Conservation (phyloP, 2,329 filamentous ascomycete genomes). For the Paecilomyces dactylethromorphus region DNA sequence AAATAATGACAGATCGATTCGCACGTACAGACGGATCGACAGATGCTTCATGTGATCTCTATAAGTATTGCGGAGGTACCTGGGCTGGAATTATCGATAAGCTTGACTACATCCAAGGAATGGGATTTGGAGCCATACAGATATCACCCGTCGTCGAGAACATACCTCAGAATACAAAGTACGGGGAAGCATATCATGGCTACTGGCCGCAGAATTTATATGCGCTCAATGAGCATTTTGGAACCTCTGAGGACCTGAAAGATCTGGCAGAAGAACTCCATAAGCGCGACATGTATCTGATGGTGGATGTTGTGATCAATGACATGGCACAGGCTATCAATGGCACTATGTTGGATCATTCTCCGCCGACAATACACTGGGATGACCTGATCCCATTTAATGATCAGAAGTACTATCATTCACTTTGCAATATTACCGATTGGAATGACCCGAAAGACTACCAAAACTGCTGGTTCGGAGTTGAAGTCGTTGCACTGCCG, state of each 20-base stretch:
- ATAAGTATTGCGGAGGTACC: conserved; percentile 39
- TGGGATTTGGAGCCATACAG: conserved; percentile 32
- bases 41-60: conserved; percentile 7
- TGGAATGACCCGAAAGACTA: conserved; percentile 12
- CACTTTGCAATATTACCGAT: conserved; percentile 11
- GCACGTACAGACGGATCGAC: conserved; percentile 23
- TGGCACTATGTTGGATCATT: conserved; percentile 1
- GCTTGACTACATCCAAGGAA: conserved; percentile 41
- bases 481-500: conserved; percentile 42
- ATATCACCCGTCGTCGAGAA: conserved; percentile 29
- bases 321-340: conserved; percentile 13
- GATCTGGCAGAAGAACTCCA: conserved; percentile 37
- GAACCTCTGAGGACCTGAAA: conserved; percentile 38
- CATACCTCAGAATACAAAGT: conserved; percentile 9
- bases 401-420: conserved; percentile 12
- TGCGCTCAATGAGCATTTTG: conserved; percentile 40
- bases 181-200: conserved; percentile 39
- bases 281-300: conserved; percentile 40
- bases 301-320: conserved; percentile 44
- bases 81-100: conserved; percentile 37
- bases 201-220: conserved; percentile 43
- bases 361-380: conserved; percentile 9
- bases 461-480: conserved; percentile 29
- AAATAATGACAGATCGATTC: conserved; percentile 32
- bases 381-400: conserved; percentile 14